phyloP scores from a whole-genome alignment of 2,329 filamentous ascomycete genomes.

The Fusarium ambrosium region DNA sequence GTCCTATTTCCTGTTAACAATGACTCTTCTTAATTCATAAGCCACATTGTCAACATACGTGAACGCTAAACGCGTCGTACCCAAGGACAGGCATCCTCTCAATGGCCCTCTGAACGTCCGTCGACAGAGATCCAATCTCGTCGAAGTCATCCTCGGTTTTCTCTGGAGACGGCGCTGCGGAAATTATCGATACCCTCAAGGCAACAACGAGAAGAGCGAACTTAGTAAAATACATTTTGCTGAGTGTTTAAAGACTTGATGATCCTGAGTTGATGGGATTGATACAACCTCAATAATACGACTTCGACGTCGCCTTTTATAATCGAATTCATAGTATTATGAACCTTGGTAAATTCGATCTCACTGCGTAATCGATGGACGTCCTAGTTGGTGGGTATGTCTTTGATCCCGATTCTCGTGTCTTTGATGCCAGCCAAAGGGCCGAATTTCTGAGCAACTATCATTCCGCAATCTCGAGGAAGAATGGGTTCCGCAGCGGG shows the following conservation, averaged over 20 bases:
- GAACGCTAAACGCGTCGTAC: not conserved
- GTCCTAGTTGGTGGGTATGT: not conserved
- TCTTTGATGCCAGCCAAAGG: not conserved
- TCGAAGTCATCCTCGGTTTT: not conserved
- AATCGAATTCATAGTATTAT: not conserved
- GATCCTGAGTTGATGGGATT: not conserved
- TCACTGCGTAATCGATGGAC: not conserved
- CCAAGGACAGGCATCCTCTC: not conserved
- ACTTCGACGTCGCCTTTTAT: not conserved
- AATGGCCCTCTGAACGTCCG: not conserved
- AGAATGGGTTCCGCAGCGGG: not conserved
- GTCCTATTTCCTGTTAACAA: not conserved
- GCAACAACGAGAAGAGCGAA: not conserved
- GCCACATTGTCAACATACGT: not conserved
- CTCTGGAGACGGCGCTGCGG: not conserved
- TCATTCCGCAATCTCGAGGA: not conserved
- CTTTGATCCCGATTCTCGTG: not conserved
- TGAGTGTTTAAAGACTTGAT: not conserved
- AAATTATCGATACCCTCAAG: not conserved
- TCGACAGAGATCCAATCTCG: not conserved
- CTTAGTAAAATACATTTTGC: constrained; percentile 1
- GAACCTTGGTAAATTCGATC: not conserved
- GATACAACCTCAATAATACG: no score
- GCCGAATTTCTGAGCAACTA: not conserved
- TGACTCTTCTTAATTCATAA: not conserved